Evolutionary conservation across 169 alveolate genomes (phyloP).

Genomic region (Fabrea salina): DNA sequence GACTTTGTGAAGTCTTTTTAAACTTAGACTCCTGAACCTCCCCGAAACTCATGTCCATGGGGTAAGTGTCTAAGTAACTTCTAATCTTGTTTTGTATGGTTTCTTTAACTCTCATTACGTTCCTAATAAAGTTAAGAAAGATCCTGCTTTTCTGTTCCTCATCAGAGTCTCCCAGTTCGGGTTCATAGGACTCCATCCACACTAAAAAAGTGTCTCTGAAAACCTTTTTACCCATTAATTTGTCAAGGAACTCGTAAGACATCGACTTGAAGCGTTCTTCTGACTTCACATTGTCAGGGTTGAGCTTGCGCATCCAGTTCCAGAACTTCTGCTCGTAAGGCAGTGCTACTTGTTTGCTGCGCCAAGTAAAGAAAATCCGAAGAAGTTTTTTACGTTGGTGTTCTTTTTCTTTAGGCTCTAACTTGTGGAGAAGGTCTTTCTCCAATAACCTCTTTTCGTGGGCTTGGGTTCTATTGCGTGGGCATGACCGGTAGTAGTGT

Average conservation of each 20-base stretch:
- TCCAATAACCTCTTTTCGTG: neutral
- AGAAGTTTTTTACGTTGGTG: neutral
- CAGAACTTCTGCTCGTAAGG: neutral
- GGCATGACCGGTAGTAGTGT: neutral
- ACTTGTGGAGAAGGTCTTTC: neutral
- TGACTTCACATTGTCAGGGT: neutral
- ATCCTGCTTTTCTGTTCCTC: neutral
- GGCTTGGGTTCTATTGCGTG: neutral
- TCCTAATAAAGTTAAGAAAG: neutral
- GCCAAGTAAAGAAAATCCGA: neutral
- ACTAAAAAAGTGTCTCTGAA: neutral
- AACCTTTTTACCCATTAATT: neutral
- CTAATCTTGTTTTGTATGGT: neutral
- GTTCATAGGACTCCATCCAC: neutral
- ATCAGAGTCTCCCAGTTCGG: neutral
- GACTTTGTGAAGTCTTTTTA: too few species aligned
- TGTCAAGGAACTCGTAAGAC: neutral
- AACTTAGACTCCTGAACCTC: neutral
- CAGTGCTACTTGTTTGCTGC: neutral
- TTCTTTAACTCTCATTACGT: neutral
- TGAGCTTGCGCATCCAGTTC: neutral
- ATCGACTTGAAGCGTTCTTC: neutral
- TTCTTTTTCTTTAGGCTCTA: neutral
- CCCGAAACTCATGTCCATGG: neutral
- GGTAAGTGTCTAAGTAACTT: neutral